These are phyloP conservation scores for Mycena floridula DNA, from an alignment of 768 basidiomycete genomes.

Conservation along the genomic window DNA sequence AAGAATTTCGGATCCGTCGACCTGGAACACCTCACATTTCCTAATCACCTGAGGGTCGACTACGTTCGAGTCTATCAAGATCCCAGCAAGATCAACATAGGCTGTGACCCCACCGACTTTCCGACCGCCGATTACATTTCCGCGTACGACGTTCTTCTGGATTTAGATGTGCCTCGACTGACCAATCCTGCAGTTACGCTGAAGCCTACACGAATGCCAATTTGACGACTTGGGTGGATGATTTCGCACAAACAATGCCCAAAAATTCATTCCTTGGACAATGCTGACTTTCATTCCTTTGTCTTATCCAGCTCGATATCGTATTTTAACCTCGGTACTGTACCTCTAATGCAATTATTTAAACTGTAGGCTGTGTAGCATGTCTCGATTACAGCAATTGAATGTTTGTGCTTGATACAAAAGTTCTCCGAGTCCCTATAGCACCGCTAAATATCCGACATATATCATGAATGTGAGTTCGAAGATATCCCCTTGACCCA, in stretches of 20 bases:
- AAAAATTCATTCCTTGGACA: slow-evolving; percentile 41
- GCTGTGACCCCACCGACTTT: slow-evolving; percentile 60
- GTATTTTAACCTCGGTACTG: no score
- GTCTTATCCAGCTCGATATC: no score
- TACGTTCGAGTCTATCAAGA: slow-evolving; percentile 71
- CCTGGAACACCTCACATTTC: slow-evolving; percentile 62
- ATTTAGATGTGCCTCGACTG: no score
- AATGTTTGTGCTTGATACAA: no score
- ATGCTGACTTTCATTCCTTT: slow-evolving; percentile 31
- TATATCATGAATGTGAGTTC: no score
- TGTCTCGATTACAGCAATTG: no score
- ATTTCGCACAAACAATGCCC: slow-evolving; percentile 40
- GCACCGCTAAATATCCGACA: no score
- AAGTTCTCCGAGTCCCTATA: no score
- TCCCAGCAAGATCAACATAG: slow-evolving; percentile 53
- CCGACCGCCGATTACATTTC: slow-evolving; percentile 75
- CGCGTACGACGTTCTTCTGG: no score
- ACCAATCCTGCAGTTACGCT: no score
- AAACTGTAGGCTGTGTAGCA: no score
- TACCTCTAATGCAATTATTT: no score
- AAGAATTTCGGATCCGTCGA: slow-evolving; percentile 71
- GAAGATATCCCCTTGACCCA: slow-evolving; percentile 43
- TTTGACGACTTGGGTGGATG: slow-evolving; percentile 37
- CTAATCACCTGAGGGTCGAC: slow-evolving; percentile 43
- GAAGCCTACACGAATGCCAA: slow-evolving; percentile 54